Evolutionary conservation across 257 asterid species (phyloP).

Genomic region (Forsythia suspensa): DNA sequence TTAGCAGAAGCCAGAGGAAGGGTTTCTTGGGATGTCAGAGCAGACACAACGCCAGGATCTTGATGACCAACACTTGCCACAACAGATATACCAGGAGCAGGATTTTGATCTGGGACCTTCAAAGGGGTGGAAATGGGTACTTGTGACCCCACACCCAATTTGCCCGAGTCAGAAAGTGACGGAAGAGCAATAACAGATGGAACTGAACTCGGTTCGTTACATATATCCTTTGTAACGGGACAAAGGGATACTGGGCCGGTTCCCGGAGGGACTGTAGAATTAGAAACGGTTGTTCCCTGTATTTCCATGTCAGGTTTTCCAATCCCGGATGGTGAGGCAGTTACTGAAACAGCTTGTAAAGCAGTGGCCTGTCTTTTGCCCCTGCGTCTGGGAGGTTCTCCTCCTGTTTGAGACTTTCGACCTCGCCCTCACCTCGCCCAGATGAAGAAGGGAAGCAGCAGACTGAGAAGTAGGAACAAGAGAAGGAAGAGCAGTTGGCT

Average conservation of each 20-base stretch:
- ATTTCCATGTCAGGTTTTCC: conserved; percentile 31
- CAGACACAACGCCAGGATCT: conserved; percentile 34
- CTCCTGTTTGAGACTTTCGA: conserved; percentile 55
- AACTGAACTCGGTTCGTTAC: conserved; percentile 30
- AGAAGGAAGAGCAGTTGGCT: conserved; percentile 39
- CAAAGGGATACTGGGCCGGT: conserved; percentile 39
- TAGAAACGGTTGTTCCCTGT: conserved; percentile 37
- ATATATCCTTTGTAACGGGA: conserved; percentile 30
- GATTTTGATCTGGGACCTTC: conserved; percentile 26
- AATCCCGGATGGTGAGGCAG: conserved; percentile 26
- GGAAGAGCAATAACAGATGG: conserved; percentile 32
- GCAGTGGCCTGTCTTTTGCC: conserved; percentile 59
- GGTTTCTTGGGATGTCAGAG: conserved; percentile 37
- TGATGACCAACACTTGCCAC: conserved; percentile 36
- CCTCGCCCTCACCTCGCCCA: conserved; percentile 83
- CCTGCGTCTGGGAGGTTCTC: conserved; percentile 72
- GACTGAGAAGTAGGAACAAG: conserved; percentile 45
- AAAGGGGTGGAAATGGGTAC: conserved; percentile 29
- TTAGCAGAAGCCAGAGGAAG: conserved; percentile 34
- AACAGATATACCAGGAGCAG: conserved; percentile 31
- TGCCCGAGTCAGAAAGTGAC: conserved; percentile 36
- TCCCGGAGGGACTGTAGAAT: conserved; percentile 22
- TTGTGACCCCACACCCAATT: conserved; percentile 28
- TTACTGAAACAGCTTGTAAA: conserved; percentile 37
- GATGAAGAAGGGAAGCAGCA: conserved; percentile 45